Evolutionary conservation across 2,329 filamentous ascomycete genomes (phyloP).

Genomic region (Venturia nashicola): DNA sequence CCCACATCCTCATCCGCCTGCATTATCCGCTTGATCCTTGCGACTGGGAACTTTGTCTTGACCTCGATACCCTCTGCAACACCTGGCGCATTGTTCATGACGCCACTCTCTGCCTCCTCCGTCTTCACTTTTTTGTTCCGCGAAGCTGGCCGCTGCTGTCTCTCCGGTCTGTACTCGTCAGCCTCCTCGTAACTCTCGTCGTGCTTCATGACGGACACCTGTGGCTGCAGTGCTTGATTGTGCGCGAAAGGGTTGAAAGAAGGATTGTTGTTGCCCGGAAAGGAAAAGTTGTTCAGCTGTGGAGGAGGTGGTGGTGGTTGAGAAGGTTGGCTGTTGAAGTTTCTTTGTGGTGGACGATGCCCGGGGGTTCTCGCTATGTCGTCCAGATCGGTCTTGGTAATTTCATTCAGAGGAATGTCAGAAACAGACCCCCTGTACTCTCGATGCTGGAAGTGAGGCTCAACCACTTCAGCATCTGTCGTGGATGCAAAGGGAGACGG

Average conservation of each 20-base stretch:
- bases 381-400: neutral
- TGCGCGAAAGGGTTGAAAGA: neutral
- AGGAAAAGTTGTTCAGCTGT: neutral
- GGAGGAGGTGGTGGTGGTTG: neutral
- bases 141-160: neutral
- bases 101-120: conserved; percentile 3
- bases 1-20: conserved; percentile 97
- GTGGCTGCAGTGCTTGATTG: neutral
- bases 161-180: neutral
- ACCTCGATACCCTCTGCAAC: conserved; percentile 47
- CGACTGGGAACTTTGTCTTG: conserved; percentile 91
- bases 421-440: conserved; percentile 22
- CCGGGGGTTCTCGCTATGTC: neutral
- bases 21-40: conserved; percentile 98
- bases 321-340: neutral
- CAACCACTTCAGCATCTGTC: conserved; percentile 18
- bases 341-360: neutral
- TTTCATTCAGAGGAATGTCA: conserved; percentile 15
- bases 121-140: conserved; percentile 7
- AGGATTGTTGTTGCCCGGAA: conserved; percentile 6
- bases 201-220: neutral
- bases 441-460: conserved; percentile 25
- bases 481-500: conserved; percentile 36
- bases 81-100: conserved; percentile 4
- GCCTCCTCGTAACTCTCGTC: neutral